Conservation (phyloP, 1,284 basidiomycete species). For the Leccinum subspadiceum region DNA sequence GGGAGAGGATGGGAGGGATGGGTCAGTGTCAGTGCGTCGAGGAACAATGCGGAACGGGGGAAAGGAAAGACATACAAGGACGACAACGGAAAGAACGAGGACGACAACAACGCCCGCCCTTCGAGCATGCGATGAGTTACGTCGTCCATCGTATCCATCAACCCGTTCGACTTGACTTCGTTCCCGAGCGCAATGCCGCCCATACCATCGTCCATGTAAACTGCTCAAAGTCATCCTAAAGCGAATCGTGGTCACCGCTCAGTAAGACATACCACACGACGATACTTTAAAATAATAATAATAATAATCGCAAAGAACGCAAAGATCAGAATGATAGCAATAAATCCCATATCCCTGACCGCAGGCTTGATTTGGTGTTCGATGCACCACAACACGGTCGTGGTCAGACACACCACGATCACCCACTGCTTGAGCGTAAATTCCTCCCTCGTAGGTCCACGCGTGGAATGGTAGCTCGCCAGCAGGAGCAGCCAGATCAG, state of each 20-base stretch:
- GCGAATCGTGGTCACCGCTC: not conserved
- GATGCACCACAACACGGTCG: conserved; percentile 90
- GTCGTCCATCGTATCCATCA: conserved; percentile 76
- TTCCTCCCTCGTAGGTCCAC: conserved; percentile 71
- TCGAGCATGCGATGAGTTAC: conserved; percentile 70
- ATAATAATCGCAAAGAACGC: conserved; percentile 85
- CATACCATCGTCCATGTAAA: conserved; percentile 79
- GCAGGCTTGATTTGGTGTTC: conserved; percentile 78
- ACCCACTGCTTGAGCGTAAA: conserved; percentile 93
- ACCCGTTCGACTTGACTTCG: conserved; percentile 87
- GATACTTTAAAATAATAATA: conserved; percentile 67
- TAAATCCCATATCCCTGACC: conserved; percentile 97
- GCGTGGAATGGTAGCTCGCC: conserved; percentile 74
- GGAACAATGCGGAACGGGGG: not conserved
- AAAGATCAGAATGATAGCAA: conserved; percentile 91
- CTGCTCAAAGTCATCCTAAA: conserved; percentile 87
- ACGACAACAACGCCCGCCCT: conserved; percentile 80
- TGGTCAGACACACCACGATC: conserved; percentile 77
- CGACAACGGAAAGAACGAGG: conserved; percentile 30
- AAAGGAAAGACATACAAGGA: conserved; percentile 37
- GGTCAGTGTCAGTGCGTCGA: not conserved
- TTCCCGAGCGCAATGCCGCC: conserved; percentile 96
- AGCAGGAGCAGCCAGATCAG: conserved; percentile 92
- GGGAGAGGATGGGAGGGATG: not conserved
- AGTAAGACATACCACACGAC: not conserved